Base-by-base conservation (phyloP, 495 filamentous ascomycete species). In the Delitschia confertaspora region DNA sequence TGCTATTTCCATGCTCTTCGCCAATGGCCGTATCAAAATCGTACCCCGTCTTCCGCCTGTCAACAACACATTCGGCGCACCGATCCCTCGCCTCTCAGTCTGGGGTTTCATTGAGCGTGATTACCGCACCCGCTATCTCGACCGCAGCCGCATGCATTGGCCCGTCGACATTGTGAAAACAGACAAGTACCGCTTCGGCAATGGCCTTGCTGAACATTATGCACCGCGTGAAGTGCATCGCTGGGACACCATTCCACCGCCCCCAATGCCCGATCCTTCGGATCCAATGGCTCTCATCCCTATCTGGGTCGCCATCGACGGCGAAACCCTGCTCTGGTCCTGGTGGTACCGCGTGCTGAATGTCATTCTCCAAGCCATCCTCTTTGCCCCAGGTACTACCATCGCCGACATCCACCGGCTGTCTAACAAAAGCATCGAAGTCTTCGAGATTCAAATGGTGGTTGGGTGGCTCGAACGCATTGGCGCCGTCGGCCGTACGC, bases 261-360 rank as follows among this genome's bases (percentile, higher is more conserved):
- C 48, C 10, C 35, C 30, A n/a, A 41, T 53, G 4, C 45, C 51
- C 6, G 35, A 47, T 37, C 56, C 19, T 8, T 36, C 22, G 57
- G 63, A 22, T 52, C 62, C 24, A 42, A 48, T 29, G 57, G 65
- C 50, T 55, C 76, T 57, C 52, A 66, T 85, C 14, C 88, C 88
- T 0, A 62, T 88, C 19, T 95, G 88, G 88, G 75, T 74, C 46
- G 84, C 86, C 60, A 81, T 93, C 33, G 75, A 85, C 37, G 77
- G 74, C 0, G 60, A 72, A 6, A 9, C 21, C 2, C 60, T 87
- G 9, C 70, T 83, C 25, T 50, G 45, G 2, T 62, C 69, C 4
- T 64, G 81, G 27, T 95, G 88, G 88, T 64, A 76, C 13, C 52
- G 52, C 18, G 33, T 44, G 7, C 41, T 49, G 19, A 38, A 47